Base-by-base conservation (phyloP, 192 early-diverging fungal species). In the Umbelopsis ramanniana region DNA sequence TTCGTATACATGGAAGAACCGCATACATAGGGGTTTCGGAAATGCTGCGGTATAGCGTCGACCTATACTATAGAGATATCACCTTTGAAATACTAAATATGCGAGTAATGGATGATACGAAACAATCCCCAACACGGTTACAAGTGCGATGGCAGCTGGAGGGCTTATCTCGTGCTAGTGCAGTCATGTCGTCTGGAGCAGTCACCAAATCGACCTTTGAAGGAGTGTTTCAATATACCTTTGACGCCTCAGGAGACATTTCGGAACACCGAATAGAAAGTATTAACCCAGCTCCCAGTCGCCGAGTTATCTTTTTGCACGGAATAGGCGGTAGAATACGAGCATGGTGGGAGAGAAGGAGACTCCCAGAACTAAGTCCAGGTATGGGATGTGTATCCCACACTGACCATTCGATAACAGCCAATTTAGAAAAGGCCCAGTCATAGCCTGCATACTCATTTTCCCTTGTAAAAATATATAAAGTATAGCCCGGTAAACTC, bases 31-130 rank as follows among this genome's bases (percentile, higher is more conserved):
- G 79, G 12, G 77, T 86, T 37, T 78, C 87, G 23, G 78, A 84
- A 26, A 83, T 84, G 46, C 69, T 88, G 40, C 76, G 82, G 15
- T 88, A 85, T 83, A 88, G 87, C 76, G 75, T 86, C 53, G 75
- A 78, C 43, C 75, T 81, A 72, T 88, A 84, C 69, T 88, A 83
- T 78, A 76, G 83, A 24, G 79, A 83, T 60, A 69, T 88, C 17
- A 67, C 74, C 4, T 74, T 88, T 23, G 83, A 84, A 48, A 78
- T 88, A 17, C 69, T 77, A 10, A 79, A 74, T 15, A 79, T 88
- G 53, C 75, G 79, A 19, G 79, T 82, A 15, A n/a, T 73, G 35
- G 60, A 66, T 24, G 78, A 75, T 5, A 67, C 63, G 15, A 46
- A 37, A 21, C 46, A 67, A 23, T 26, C 68, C 21, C 52, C 77